These are phyloP conservation scores for Flaveria bidentis DNA, from an alignment of 129 eudicot genomes.

Conservation along the genomic window DNA sequence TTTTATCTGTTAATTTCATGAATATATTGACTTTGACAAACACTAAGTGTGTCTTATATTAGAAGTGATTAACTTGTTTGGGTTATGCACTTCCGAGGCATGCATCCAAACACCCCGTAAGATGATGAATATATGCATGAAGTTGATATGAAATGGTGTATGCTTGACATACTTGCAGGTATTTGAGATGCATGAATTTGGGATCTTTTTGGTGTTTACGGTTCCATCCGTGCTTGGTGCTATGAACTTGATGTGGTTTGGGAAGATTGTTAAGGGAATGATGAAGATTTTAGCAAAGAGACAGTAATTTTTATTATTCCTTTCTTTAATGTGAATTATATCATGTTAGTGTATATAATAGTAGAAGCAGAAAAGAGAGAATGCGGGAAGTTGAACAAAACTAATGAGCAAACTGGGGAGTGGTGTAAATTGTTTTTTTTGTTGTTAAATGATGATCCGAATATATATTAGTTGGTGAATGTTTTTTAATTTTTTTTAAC, in stretches of 20 bases:
- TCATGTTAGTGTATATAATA: conserved; percentile 28
- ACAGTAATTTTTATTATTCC: conserved; percentile 30
- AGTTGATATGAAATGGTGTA: conserved; percentile 5
- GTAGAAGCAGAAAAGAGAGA: conserved; percentile 25
- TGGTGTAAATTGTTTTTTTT: conserved; percentile 29
- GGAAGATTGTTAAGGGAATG: conserved; percentile 83
- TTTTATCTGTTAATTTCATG: too few species aligned
- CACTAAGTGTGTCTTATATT: too few species aligned
- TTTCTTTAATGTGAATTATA: conserved; percentile 8
- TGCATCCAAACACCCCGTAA: not conserved
- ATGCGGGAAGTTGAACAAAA: conserved; percentile 3
- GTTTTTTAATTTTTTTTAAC: not conserved
- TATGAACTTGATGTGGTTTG: conserved; percentile 90
- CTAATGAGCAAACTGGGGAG: not conserved
- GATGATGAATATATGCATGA: not conserved
- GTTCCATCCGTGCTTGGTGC: conserved; percentile 74
- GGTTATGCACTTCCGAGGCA: not conserved
- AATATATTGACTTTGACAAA: not conserved
- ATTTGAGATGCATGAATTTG: conserved; percentile 61
- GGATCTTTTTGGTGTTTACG: conserved; percentile 53
- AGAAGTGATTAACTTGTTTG: too few species aligned
- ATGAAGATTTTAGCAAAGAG: conserved; percentile 72
- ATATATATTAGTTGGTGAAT: not conserved
- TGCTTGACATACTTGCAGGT: conserved; percentile 40
- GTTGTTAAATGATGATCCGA: not conserved